Percentiles rank a stretch among this genome's conserved stretches.
phyloP scores from a whole-genome alignment of 129 eudicot genomes.

The Rutidosis leptorrhynchoides region DNA sequence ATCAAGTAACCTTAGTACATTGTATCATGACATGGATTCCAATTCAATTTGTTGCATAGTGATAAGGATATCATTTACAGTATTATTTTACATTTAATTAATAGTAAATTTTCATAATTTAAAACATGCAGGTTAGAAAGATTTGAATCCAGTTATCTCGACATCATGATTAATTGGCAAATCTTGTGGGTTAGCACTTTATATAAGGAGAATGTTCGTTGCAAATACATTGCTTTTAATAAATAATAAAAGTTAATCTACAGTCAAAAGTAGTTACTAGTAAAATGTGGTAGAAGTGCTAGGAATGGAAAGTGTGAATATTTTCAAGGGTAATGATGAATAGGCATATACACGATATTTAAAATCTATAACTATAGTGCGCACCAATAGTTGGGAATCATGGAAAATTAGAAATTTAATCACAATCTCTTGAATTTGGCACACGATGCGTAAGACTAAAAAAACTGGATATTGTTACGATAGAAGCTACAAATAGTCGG shows the following conservation, averaged over 20 bases:
- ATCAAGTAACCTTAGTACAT: neutral
- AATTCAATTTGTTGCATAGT: neutral
- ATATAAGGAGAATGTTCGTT: neutral
- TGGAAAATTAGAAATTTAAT: too few species aligned
- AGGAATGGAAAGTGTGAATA: neutral
- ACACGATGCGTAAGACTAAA: too few species aligned
- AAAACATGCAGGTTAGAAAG: neutral
- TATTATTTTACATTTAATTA: too few species aligned
- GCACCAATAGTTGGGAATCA: neutral
- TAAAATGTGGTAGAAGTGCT: neutral
- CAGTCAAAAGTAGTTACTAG: neutral
- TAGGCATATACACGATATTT: neutral
- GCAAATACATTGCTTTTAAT: neutral
- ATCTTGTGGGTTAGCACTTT: neutral
- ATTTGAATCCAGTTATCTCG: neutral
- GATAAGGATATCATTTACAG: too few species aligned
- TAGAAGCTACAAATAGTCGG: too few species aligned
- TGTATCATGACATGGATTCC: neutral
- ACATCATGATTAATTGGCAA: neutral
- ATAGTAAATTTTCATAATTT: neutral
- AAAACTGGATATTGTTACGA: too few species aligned
- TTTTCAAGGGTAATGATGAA: slow-evolving; percentile 9
- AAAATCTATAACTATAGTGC: neutral
- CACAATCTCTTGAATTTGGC: too few species aligned
- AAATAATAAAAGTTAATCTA: neutral